Evolutionary conservation across 2,329 filamentous ascomycete species (phyloP).

Genomic region (Exophiala xenobiotica): DNA sequence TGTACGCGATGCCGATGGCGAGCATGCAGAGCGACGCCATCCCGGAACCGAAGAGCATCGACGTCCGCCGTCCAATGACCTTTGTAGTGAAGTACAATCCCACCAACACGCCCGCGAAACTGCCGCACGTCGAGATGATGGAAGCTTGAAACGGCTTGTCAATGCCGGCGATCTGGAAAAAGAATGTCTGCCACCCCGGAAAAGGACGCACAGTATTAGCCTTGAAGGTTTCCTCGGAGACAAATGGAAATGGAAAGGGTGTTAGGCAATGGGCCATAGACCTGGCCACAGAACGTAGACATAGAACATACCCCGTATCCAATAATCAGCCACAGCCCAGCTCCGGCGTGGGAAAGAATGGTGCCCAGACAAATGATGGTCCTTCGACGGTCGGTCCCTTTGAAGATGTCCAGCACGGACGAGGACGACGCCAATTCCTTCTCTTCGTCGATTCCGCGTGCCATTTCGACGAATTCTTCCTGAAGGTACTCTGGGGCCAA

Average conservation of each 20-base stretch:
- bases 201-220: too few species aligned
- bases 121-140: conserved; percentile 34
- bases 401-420: conserved; percentile 34
- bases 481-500: conserved; percentile 13
- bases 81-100: conserved; percentile 38
- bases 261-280: too few species aligned
- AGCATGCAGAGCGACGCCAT: conserved; percentile 37
- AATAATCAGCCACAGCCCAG: conserved; percentile 20
- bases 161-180: conserved; percentile 47
- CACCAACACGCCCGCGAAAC: conserved; percentile 38
- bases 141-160: conserved; percentile 34
- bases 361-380: conserved; percentile 54
- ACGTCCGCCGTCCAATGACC: conserved; percentile 38
- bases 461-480: conserved; percentile 30
- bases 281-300: too few species aligned
- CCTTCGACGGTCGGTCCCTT: conserved; percentile 34
- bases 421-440: conserved; percentile 14
- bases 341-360: conserved; percentile 43
- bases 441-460: conserved; percentile 18
- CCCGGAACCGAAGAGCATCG: conserved; percentile 35
- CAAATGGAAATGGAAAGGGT: too few species aligned
- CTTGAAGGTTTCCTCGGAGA: too few species aligned
- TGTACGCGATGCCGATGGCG: conserved; percentile 40
- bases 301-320: conserved; percentile 1
- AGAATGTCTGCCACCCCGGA: conserved; percentile 51